These are phyloP conservation scores for Phytophthora hybrid DNA, from an alignment of 352 stramenopile genomes.

Conservation along the genomic window DNA sequence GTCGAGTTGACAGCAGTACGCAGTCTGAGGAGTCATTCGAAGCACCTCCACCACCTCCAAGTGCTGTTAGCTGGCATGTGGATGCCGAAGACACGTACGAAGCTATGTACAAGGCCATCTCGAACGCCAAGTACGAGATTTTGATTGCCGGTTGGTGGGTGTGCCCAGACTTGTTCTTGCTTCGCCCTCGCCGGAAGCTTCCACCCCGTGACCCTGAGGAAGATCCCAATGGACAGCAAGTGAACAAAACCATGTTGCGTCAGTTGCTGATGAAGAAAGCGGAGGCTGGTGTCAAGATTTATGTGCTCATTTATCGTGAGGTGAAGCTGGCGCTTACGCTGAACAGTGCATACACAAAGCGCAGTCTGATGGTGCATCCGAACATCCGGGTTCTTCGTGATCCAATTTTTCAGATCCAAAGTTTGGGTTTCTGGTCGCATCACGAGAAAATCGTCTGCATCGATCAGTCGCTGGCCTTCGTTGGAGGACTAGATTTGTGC, in stretches of 20 bases:
- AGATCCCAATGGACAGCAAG: slow-evolving; percentile 41
- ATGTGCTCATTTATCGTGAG: slow-evolving; percentile 93
- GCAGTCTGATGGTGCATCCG: slow-evolving; percentile 75
- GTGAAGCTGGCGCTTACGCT: slow-evolving; percentile 90
- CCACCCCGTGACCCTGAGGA: slow-evolving; percentile 37
- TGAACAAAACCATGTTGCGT: slow-evolving; percentile 78
- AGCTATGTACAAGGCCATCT: slow-evolving; percentile 90
- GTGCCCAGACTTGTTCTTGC: slow-evolving; percentile 84
- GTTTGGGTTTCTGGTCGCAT: slow-evolving; percentile 92
- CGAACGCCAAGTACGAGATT: slow-evolving; percentile 88
- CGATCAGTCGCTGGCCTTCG: slow-evolving; percentile 86
- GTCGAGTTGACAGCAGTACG: slow-evolving; percentile 62
- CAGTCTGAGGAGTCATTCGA: slow-evolving; percentile 69
- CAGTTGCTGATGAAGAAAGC: slow-evolving; percentile 86
- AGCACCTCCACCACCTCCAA: slow-evolving; percentile 48
- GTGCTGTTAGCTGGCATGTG: slow-evolving; percentile 85
- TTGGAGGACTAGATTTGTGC: slow-evolving; percentile 89
- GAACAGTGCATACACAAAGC: slow-evolving; percentile 89
- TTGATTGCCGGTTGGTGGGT: slow-evolving; percentile 94
- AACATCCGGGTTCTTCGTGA: slow-evolving; percentile 93
- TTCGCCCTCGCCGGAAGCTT: slow-evolving; percentile 71
- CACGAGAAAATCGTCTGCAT: slow-evolving; percentile 95
- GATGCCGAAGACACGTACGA: slow-evolving; percentile 89
- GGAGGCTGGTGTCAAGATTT: slow-evolving; percentile 87
- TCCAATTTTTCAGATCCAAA: slow-evolving; percentile 92